phyloP scores from a whole-genome alignment of 129 eudicot genomes.

The Helianthus annuus region HanXRQr2.0-SUNRISE NC_035438.2:7338825-7339324 shows the following conservation, averaged over 20 bases:
- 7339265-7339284: constrained; percentile 39
- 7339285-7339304: constrained; percentile 65
- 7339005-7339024: constrained; percentile 72
- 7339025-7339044: constrained; percentile 59
- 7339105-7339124: constrained; percentile 53
- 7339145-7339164: constrained; percentile 54
- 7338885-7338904: constrained; percentile 61
- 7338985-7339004: constrained; percentile 56
- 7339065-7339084: constrained; percentile 60
- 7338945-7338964: constrained; percentile 48
- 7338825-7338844: constrained; percentile 48
- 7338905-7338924: constrained; percentile 49
- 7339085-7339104: constrained; percentile 64
- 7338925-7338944: constrained; percentile 54
- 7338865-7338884: constrained; percentile 45
- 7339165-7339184: constrained; percentile 52
- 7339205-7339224: constrained; percentile 56
- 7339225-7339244: constrained; percentile 42
- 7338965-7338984: constrained; percentile 52
- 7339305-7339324: constrained; percentile 44
- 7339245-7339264: constrained; percentile 51
- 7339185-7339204: constrained; percentile 64
- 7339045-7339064: constrained; percentile 39
- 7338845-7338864: constrained; percentile 49
- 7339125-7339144: constrained; percentile 48